A percentile compares a stretch with the other conserved stretches of the same genome.
These are phyloP conservation scores for Sambucus nigra DNA, from an alignment of 129 eudicot genomes.

Conservation along the genomic window DNA sequence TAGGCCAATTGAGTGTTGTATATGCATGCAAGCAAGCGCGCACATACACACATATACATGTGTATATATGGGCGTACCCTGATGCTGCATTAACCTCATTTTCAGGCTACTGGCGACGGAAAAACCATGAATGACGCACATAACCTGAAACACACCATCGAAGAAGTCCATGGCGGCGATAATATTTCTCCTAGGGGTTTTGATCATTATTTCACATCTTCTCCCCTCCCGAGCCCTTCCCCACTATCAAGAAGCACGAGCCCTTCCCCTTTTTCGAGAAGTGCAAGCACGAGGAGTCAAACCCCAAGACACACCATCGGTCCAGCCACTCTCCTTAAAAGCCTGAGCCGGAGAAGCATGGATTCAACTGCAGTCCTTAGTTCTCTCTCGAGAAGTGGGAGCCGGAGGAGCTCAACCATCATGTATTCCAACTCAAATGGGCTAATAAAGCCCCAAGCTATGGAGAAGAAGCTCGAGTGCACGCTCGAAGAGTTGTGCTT, in stretches of 20 bases:
- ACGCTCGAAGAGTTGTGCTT: conserved; percentile 71
- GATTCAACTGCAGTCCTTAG: conserved; percentile 11
- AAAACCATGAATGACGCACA: not conserved
- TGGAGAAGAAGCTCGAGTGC: conserved; percentile 60
- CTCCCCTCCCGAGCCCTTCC: conserved; percentile 20
- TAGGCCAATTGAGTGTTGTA: not conserved
- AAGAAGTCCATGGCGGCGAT: not conserved
- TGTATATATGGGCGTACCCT: not conserved
- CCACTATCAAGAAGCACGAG: conserved; percentile 8
- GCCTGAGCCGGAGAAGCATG: conserved; percentile 24
- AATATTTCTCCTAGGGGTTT: not conserved
- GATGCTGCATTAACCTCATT: not conserved
- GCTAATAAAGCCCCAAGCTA: conserved; percentile 40
- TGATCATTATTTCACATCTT: not conserved
- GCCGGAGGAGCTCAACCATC: conserved; percentile 31
- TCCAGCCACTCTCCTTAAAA: conserved; percentile 18
- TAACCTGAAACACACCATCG: not conserved
- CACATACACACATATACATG: not conserved
- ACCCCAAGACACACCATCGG: conserved; percentile 5
- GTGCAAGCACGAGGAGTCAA: conserved; percentile 27
- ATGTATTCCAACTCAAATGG: conserved; percentile 62
- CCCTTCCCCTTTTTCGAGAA: conserved; percentile 18
- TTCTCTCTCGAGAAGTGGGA: conserved; percentile 13
- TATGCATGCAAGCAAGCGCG: not conserved
- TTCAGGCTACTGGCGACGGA: not conserved